Conservation (phyloP, 768 basidiomycete species). For the Rhodocollybia butyracea region DNA sequence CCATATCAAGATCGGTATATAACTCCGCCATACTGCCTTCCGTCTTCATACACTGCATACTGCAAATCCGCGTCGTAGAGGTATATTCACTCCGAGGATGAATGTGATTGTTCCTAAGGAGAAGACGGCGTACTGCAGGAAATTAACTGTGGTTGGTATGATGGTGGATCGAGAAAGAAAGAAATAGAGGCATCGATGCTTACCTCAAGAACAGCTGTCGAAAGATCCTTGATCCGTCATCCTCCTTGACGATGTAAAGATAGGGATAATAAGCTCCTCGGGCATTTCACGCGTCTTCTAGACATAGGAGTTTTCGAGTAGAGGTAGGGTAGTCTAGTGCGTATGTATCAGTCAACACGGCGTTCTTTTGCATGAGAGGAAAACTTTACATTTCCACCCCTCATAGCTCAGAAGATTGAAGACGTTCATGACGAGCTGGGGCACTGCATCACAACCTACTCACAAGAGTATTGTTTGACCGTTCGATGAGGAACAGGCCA, state of each 20-base stretch:
- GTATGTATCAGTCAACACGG: neutral
- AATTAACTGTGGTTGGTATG: too few relatives aligned
- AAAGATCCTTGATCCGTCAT: conserved; percentile 95
- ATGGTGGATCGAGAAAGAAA: too few relatives aligned
- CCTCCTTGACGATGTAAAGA: conserved; percentile 95
- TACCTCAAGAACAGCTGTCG: too few relatives aligned
- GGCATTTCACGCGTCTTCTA: conserved; percentile 92
- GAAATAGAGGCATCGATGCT: too few relatives aligned
- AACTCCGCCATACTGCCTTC: too few relatives aligned
- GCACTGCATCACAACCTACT: conserved; percentile 98
- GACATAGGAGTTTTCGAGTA: conserved; percentile 88
- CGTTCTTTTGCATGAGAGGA: neutral
- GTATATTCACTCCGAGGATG: too few relatives aligned
- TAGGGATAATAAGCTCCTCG: conserved; percentile 92
- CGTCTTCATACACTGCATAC: too few relatives aligned
- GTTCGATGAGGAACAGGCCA: conserved; percentile 92
- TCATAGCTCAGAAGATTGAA: conserved; percentile 89
- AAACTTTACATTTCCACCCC: conserved; percentile 82
- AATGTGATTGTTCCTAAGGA: too few relatives aligned
- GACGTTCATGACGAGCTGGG: conserved; percentile 90
- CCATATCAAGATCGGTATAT: too few relatives aligned
- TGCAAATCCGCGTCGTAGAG: too few relatives aligned
- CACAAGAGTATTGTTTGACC: conserved; percentile 97
- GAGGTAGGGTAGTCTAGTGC: conserved; percentile 74
- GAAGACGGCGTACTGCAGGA: too few relatives aligned